phyloP scores from a whole-genome alignment of 2,329 filamentous ascomycete species.

The Teratosphaeria zuluensis region DNA sequence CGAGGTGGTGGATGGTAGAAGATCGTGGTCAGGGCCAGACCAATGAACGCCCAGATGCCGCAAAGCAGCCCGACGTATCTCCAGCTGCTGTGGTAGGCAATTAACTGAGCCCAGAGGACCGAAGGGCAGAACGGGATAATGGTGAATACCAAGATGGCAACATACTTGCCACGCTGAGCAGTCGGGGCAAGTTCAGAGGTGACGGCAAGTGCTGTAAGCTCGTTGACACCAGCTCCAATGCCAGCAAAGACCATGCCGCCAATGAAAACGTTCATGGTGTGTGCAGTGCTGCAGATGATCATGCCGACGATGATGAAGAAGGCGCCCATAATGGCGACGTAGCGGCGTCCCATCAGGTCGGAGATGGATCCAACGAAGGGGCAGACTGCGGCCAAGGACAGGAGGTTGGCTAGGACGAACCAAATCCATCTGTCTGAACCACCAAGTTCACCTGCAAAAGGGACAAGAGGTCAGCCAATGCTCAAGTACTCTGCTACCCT shows the following conservation, averaged over 20 bases:
- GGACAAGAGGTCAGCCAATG: too few species aligned
- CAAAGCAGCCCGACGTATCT: conserved; percentile 46
- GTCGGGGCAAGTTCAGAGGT: conserved; percentile 60
- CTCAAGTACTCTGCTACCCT: too few species aligned
- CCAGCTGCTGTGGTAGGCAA: conserved; percentile 39
- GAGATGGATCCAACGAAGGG: conserved; percentile 55
- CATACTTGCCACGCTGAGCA: conserved; percentile 53
- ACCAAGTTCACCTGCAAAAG: conserved; percentile 37
- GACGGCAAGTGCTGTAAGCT: conserved; percentile 58
- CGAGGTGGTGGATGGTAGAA: conserved; percentile 48
- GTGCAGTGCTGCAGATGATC: conserved; percentile 48
- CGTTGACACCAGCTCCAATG: conserved; percentile 56
- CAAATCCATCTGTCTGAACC: conserved; percentile 33
- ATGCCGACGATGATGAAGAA: conserved; percentile 47
- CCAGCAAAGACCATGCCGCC: conserved; percentile 54
- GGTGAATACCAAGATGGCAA: conserved; percentile 50
- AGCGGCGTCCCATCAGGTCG: conserved; percentile 52
- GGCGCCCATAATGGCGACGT: conserved; percentile 48
- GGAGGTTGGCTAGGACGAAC: conserved; percentile 40
- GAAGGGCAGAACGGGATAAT: conserved; percentile 54
- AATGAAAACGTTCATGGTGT: conserved; percentile 53
- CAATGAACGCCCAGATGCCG: conserved; percentile 42
- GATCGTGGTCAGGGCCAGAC: conserved; percentile 40
- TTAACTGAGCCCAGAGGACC: conserved; percentile 52
- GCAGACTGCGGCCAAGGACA: conserved; percentile 47